Conservation (phyloP, 1,284 basidiomycete species). For the Paramarasmius palmivorus region DNA sequence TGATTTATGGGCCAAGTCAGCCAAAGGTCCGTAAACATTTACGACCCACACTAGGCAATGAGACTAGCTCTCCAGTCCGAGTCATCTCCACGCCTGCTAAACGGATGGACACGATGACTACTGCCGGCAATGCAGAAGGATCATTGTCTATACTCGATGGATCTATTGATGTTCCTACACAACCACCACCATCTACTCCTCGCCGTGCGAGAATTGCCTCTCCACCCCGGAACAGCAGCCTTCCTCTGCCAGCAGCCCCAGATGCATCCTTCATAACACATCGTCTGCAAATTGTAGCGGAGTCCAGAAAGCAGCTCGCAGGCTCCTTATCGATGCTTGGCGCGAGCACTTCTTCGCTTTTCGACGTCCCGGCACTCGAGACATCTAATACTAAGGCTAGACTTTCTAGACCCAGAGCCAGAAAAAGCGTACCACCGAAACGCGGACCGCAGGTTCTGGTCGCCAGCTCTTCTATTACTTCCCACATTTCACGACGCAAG, state of each 20-base stretch:
- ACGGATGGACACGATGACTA: no score
- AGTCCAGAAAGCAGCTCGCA: background rate
- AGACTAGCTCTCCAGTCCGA: background rate
- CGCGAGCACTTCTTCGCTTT: background rate
- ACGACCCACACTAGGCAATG: background rate
- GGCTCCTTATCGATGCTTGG: background rate
- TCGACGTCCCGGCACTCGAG: background rate
- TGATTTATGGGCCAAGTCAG: conserved; percentile 3
- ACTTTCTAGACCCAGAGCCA: no score
- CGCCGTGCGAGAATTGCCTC: no score
- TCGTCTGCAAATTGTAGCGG: background rate
- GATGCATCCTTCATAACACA: background rate
- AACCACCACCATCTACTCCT: no score
- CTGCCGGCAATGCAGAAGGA: no score
- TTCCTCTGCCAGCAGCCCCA: background rate
- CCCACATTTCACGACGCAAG: no score
- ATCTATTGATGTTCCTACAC: no score
- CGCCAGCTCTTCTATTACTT: no score
- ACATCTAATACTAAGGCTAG: background rate
- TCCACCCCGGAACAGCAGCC: background rate
- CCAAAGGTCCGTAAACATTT: no score
- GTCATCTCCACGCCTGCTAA: background rate
- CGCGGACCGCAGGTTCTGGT: no score
- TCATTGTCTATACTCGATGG: no score
- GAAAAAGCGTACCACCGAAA: no score